Percentiles rank a stretch among this genome's conserved stretches.
Evolutionary conservation across 345 rosid species (phyloP).

Genomic region (Brassica incana): DNA sequence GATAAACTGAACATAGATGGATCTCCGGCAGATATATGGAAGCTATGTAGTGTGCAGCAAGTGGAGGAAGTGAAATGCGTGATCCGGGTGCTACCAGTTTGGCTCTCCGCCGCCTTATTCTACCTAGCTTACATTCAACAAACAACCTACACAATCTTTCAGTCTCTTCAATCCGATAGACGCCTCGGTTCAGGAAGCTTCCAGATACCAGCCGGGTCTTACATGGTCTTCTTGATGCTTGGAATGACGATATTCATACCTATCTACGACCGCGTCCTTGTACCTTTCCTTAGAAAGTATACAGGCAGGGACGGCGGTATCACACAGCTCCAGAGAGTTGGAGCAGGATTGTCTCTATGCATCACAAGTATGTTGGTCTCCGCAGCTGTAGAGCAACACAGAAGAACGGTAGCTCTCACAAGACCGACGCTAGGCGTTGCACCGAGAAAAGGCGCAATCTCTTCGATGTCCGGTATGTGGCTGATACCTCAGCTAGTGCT

Average conservation of each 20-base stretch:
- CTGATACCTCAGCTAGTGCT: slow-evolving; percentile 41
- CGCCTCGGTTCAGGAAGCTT: slow-evolving; percentile 43
- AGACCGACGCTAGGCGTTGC: slow-evolving; percentile 26
- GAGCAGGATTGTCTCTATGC: slow-evolving; percentile 41
- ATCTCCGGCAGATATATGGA: slow-evolving; percentile 54
- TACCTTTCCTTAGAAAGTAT: slow-evolving; percentile 44
- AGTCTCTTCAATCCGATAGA: slow-evolving; percentile 59
- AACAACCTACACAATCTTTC: slow-evolving; percentile 56
- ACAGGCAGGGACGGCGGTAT: slow-evolving; percentile 52
- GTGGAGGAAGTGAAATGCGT: slow-evolving; percentile 68
- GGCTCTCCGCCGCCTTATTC: slow-evolving; percentile 54
- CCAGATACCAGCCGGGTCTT: slow-evolving; percentile 55
- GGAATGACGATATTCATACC: slow-evolving; percentile 56
- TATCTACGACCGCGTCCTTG: slow-evolving; percentile 49
- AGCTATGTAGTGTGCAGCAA: slow-evolving; percentile 63
- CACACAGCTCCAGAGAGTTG: slow-evolving; percentile 46
- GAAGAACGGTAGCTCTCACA: slow-evolving; percentile 36
- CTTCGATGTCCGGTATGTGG: slow-evolving; percentile 43
- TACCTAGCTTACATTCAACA: slow-evolving; percentile 48
- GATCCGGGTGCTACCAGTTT: slow-evolving; percentile 56
- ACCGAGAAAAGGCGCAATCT: slow-evolving; percentile 40
- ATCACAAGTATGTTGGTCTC: slow-evolving; percentile 40
- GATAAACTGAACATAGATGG: slow-evolving; percentile 52
- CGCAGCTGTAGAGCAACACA: slow-evolving; percentile 32
- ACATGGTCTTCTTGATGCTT: slow-evolving; percentile 53